Percentiles rank a stretch among this genome's conserved stretches.
Conservation (phyloP, 257 asterid species). For the Penstemon barbatus region DNA sequence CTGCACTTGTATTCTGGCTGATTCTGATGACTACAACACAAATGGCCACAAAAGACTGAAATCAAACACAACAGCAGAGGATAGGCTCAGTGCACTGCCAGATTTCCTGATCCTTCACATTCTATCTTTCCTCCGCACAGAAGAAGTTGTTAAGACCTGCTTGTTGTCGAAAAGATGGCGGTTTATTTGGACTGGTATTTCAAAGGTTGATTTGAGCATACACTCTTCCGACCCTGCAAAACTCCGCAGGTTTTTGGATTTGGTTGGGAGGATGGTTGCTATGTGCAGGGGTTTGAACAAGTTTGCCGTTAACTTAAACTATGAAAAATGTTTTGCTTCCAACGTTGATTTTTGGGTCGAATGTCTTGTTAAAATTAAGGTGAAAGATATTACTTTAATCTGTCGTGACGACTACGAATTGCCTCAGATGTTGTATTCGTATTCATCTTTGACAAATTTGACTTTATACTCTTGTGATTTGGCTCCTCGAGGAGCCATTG, state of each 20-base stretch:
- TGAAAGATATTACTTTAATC: constrained; percentile 10
- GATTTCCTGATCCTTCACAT: constrained; percentile 16
- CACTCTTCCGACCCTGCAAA: neutral
- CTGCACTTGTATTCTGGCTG: no score
- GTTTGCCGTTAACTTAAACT: constrained; percentile 1
- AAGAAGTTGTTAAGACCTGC: constrained; percentile 12
- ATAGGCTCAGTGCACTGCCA: constrained; percentile 22
- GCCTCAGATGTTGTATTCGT: constrained; percentile 4
- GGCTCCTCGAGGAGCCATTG: neutral
- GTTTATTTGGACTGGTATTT: constrained; percentile 20
- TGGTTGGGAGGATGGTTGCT: constrained; percentile 8
- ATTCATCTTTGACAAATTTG: constrained; percentile 12
- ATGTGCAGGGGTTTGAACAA: neutral
- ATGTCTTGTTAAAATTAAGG: constrained; percentile 17
- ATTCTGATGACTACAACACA: no score
- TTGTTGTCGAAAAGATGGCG: constrained; percentile 23
- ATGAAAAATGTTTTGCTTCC: neutral
- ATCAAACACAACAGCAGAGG: neutral
- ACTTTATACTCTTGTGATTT: neutral
- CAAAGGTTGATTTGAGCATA: neutral
- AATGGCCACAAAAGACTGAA: no score
- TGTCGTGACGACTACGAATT: neutral
- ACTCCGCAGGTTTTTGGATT: neutral
- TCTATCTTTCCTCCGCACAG: constrained; percentile 2
- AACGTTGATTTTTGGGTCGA: constrained; percentile 20